A percentile compares a stretch with the other conserved stretches of the same genome.
These are phyloP conservation scores for Cyanidioschyzon merolae DNA, from an alignment of 23 red algal species.

Conservation along the genomic window DNA sequence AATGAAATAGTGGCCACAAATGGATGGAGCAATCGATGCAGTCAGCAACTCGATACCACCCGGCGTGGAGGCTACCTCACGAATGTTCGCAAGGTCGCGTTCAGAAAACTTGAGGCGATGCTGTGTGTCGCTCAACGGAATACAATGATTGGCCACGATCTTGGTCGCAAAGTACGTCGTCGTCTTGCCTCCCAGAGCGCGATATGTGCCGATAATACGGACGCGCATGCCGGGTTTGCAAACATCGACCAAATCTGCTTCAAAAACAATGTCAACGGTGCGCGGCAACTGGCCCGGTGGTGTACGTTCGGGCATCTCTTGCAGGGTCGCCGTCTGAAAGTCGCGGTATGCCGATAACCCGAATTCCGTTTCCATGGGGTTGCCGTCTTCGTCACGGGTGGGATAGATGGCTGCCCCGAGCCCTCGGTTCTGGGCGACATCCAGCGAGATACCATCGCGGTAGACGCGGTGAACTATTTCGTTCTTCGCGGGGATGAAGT, in stretches of 20 bases:
- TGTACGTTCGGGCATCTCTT: slow-evolving; percentile 89
- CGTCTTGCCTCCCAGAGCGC: slow-evolving; percentile 64
- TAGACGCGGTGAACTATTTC: slow-evolving; percentile 59
- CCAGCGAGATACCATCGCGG: slow-evolving; percentile 43
- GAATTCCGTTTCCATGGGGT: slow-evolving; percentile 92
- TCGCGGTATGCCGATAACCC: slow-evolving; percentile 82
- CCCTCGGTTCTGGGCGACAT: slow-evolving; percentile 20
- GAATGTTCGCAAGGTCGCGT: slow-evolving; percentile 55
- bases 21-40: slow-evolving; percentile 77
- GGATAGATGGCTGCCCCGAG: slow-evolving; percentile 28
- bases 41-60: slow-evolving; percentile 49
- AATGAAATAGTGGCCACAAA: slow-evolving; percentile 78
- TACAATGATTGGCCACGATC: slow-evolving; percentile 66
- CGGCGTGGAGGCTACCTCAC: slow-evolving; percentile 44
- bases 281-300: slow-evolving; percentile 91
- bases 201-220: slow-evolving; percentile 58
- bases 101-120: slow-evolving; percentile 34
- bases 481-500: slow-evolving; percentile 76
- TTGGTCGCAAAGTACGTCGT: slow-evolving; percentile 63
- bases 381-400: slow-evolving; percentile 78
- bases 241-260: slow-evolving; percentile 79
- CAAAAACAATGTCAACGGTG: slow-evolving; percentile 74
- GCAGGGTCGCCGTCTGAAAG: slow-evolving; percentile 63
- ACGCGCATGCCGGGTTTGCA: slow-evolving; percentile 96
- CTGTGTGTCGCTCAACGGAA: slow-evolving; percentile 27